Percentiles rank a stretch among this genome's conserved stretches.
Evolutionary conservation across 768 basidiomycete genomes (phyloP).

Genomic region (Mycena olivaceomarginata): DNA sequence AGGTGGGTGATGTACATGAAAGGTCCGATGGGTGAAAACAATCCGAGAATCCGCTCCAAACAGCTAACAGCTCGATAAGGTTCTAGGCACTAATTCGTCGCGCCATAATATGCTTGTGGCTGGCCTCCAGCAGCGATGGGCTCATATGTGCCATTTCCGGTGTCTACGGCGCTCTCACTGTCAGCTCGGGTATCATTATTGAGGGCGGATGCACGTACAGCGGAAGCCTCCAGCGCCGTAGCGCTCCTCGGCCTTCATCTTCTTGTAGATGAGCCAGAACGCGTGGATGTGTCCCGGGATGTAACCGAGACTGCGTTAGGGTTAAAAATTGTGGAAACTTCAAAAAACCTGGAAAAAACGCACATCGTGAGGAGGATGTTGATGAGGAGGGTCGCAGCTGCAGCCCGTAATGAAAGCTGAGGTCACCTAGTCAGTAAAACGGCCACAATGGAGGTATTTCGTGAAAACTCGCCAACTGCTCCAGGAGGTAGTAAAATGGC

Average conservation of each 20-base stretch:
- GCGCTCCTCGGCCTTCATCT: constrained; percentile 90
- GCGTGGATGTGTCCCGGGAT: constrained; percentile 86
- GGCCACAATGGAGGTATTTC: constrained; percentile 55
- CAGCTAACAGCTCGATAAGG: not conserved
- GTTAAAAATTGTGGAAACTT: not conserved
- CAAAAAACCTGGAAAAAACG: constrained; percentile 46
- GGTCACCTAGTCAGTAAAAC: constrained; percentile 48
- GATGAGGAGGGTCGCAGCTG: constrained; percentile 89
- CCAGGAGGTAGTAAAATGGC: constrained; percentile 48
- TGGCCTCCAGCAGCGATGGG: constrained; percentile 46
- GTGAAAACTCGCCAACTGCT: constrained; percentile 51
- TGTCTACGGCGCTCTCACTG: constrained; percentile 42
- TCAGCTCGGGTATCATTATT: not conserved
- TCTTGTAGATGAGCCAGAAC: constrained; percentile 94
- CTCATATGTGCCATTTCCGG: constrained; percentile 54
- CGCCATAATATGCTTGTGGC: constrained; percentile 46
- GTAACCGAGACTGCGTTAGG: constrained; percentile 78
- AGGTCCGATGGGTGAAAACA: constrained; percentile 2
- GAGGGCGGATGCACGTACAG: constrained; percentile 70
- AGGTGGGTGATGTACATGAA: constrained; percentile 1
- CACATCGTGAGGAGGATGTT: constrained; percentile 89
- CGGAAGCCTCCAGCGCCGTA: constrained; percentile 87
- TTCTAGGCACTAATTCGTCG: constrained; percentile 31
- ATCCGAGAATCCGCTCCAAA: not conserved
- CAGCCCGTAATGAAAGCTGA: constrained; percentile 83